Conservation (phyloP, 1,139 yeast species). For the Magnusiomyces tetraspermus region DNA sequence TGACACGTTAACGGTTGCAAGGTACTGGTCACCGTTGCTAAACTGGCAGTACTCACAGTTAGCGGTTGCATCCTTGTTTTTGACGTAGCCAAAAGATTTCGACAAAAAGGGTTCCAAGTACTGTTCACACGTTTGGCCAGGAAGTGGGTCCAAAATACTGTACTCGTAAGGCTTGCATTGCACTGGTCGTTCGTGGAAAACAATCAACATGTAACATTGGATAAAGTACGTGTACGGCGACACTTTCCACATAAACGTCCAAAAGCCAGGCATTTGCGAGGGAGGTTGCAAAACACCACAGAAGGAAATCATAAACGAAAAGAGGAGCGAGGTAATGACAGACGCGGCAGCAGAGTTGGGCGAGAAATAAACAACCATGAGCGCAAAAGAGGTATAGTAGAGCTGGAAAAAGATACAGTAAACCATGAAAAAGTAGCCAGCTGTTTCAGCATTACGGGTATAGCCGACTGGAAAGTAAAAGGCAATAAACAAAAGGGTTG, state of each 20-base stretch:
- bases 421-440: constrained; percentile 39
- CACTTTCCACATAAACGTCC: constrained; percentile 49
- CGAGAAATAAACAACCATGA: constrained; percentile 38
- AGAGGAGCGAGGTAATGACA: constrained; percentile 39
- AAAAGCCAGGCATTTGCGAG: constrained; percentile 45
- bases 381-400: constrained; percentile 41
- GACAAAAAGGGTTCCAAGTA: constrained; percentile 35
- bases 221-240: constrained; percentile 51
- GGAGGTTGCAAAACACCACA: constrained; percentile 50
- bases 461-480: constrained; percentile 38
- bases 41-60: constrained; percentile 42
- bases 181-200: constrained; percentile 38
- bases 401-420: constrained; percentile 39
- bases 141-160: constrained; percentile 41
- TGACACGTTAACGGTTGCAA: constrained; percentile 34
- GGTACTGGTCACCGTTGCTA: constrained; percentile 37
- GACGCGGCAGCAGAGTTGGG: constrained; percentile 42
- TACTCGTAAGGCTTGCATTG: constrained; percentile 41
- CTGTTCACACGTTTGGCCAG: constrained; percentile 40
- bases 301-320: constrained; percentile 43
- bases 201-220: constrained; percentile 38
- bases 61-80: constrained; percentile 35
- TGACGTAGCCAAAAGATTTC: constrained; percentile 37
- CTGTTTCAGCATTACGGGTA: constrained; percentile 34
- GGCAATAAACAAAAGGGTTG: constrained; percentile 26